Conservation (phyloP, 2,329 filamentous ascomycete genomes). For the Claviceps pazoutovae region DNA sequence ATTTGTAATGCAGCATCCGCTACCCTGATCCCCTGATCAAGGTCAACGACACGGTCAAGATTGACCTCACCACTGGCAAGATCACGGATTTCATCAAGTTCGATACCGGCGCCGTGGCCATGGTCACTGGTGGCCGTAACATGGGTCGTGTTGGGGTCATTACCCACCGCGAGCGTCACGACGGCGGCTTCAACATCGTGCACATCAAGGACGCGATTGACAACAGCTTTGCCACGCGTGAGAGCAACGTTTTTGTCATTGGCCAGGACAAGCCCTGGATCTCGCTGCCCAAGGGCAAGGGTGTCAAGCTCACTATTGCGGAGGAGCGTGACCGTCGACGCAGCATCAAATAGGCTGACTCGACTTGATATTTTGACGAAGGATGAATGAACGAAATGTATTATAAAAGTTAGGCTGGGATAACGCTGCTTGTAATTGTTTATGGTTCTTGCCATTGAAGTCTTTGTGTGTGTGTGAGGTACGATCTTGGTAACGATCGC, state of each 20-base stretch:
- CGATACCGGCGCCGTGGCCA: conserved; percentile 94
- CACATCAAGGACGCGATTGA: conserved; percentile 99
- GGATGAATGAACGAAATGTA: background rate
- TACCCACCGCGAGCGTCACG: conserved; percentile 99
- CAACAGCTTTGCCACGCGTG: conserved; percentile 98
- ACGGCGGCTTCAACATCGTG: conserved; percentile 99
- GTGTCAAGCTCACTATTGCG: conserved; percentile 98
- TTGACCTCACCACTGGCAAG: conserved; percentile 93
- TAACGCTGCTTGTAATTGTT: too few species aligned
- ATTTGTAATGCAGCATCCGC: conserved; percentile 59
- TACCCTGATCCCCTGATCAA: conserved; percentile 97
- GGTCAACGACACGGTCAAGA: conserved; percentile 99
- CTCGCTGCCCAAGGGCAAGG: conserved; percentile 99
- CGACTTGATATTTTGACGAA: background rate
- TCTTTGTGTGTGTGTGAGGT: too few species aligned
- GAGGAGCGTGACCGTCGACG: conserved; percentile 93
- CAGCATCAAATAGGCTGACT: conserved; percentile 30
- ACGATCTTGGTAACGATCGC: too few species aligned
- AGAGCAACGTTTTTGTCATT: conserved; percentile 99
- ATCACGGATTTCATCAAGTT: conserved; percentile 97
- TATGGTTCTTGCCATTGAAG: too few species aligned
- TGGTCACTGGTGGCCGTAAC: conserved; percentile 99
- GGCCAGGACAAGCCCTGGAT: conserved; percentile 98
- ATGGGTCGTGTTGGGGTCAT: conserved; percentile 99
- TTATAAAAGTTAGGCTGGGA: conserved; percentile 7